Base-by-base conservation (phyloP, 164 flowering plant genomes). In the Nymphaea colorata region DNA sequence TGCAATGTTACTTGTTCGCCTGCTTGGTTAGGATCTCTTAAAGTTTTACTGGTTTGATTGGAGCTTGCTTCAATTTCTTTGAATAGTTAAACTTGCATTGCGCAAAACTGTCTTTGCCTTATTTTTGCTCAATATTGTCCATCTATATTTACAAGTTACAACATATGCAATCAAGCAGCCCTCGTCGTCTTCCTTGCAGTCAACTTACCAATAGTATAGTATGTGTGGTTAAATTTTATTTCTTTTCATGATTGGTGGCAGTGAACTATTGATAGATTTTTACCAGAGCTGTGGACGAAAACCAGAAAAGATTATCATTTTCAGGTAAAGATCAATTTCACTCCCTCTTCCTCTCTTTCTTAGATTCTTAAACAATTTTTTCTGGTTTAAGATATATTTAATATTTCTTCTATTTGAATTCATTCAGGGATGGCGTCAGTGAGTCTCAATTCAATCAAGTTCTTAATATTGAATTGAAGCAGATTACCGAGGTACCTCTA, bases 391-490 rank as follows among this genome's bases (percentile, higher is more conserved):
- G 11, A 45, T 45, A 10, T 5, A 45, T 45, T 61, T 57, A 44
- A 6, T 44, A 16, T 16, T 62, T 60, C 25, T 12, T 16, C n/a
- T 16, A 36, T 42, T 45, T 45, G 53, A 47, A 12, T 47, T 47
- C 2, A 47, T 42, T 70, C 59, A 92, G 96, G 83, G 98, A 92
- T 77, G 98, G 98, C 1, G 98, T 92, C n/a, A 90, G 98, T 43
- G 98, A 92, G 73, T 87, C 93, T 0, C 96, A 92, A 66, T 90
- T 92, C 78, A 90, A 76, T 53, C 96, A 92, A 74, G 96, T 90
- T 11, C 67, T 92, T 60, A 92, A 90, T 71, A 82, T 85, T 47
- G 98, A 92, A 66, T 75, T 92, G 51, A 90, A 87, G 68, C 93
- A 92, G 65, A 87, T 88, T 7, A 88, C 88, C 64, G 82, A 92